Conservation (phyloP, 768 basidiomycete genomes). For the Porphyrellus cyaneotinctus region DNA sequence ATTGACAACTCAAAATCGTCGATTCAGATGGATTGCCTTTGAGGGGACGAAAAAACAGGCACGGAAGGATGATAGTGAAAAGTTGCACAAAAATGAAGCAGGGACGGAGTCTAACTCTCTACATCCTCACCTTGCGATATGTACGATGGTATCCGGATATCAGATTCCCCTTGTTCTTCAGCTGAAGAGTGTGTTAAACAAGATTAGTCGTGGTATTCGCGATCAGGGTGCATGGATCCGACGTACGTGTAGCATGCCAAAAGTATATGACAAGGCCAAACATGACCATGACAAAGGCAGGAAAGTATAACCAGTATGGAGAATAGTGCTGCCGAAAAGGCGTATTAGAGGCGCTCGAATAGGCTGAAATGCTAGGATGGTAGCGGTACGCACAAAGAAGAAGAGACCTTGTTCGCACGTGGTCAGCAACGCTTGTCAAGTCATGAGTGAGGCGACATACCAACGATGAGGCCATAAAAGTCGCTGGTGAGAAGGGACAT, state of each 20-base stretch:
- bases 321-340: constrained; percentile 55
- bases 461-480: constrained; percentile 83
- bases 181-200: constrained; percentile 38
- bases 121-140: constrained; percentile 1
- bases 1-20: background rate
- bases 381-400: constrained; percentile 43
- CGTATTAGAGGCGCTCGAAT: background rate
- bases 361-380: background rate
- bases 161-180: constrained; percentile 61
- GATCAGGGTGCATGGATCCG: background rate
- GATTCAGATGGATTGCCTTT: background rate
- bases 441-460: constrained; percentile 9
- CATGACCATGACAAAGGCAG: constrained; percentile 68
- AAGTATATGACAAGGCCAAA: constrained; percentile 77
- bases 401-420: constrained; percentile 36
- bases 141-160: constrained; percentile 23
- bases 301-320: constrained; percentile 88
- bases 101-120: constrained; percentile 5
- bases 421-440: constrained; percentile 2
- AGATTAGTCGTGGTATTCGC: background rate
- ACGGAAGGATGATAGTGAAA: background rate
- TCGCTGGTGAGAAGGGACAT: constrained; percentile 82
- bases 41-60: background rate
- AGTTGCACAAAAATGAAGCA: background rate
- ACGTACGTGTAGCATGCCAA: constrained; percentile 78